A percentile compares a stretch with the other conserved stretches of the same genome.
These are phyloP conservation scores for Schwanniomyces occidentalis DNA, from an alignment of 805 yeast species.

Conservation along the genomic window DNA sequence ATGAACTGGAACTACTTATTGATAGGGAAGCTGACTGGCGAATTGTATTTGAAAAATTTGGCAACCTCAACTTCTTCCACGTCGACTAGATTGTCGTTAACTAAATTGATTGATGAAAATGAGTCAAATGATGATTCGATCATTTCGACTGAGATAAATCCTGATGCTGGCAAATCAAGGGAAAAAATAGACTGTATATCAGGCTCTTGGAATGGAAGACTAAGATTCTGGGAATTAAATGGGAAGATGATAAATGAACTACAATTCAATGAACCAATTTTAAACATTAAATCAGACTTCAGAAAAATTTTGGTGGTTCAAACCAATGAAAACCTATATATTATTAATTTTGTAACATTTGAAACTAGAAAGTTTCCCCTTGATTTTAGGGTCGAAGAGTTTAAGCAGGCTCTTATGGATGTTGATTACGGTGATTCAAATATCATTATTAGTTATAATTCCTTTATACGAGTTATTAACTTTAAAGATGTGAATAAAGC, in stretches of 20 bases:
- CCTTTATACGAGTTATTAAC: slow-evolving; percentile 24
- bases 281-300: slow-evolving; percentile 29
- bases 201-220: slow-evolving; percentile 21
- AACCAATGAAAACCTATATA: slow-evolving; percentile 14
- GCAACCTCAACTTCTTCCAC: slow-evolving; percentile 31
- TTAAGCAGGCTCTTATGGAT: slow-evolving; percentile 18
- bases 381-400: slow-evolving; percentile 13
- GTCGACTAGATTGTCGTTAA: slow-evolving; percentile 22
- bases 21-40: slow-evolving; percentile 29
- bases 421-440: slow-evolving; percentile 35
- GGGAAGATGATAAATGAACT: slow-evolving; percentile 16
- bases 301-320: slow-evolving; percentile 20
- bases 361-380: slow-evolving; percentile 12
- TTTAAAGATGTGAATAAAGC: slow-evolving; percentile 10
- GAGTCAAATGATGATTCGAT: slow-evolving; percentile 11
- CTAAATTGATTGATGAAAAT: slow-evolving; percentile 12
- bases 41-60: slow-evolving; percentile 32
- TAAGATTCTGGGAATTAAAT: slow-evolving; percentile 26
- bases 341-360: slow-evolving; percentile 18
- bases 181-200: slow-evolving; percentile 26
- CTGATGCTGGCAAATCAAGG: slow-evolving; percentile 22
- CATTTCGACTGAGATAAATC: slow-evolving; percentile 19
- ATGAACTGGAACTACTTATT: slow-evolving; percentile 35
- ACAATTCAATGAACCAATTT: slow-evolving; percentile 12
- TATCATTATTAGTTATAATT: slow-evolving; percentile 22